These are phyloP conservation scores for Leccinum subrobustum DNA, from an alignment of 1,284 basidiomycete genomes.

Conservation along the genomic window DNA sequence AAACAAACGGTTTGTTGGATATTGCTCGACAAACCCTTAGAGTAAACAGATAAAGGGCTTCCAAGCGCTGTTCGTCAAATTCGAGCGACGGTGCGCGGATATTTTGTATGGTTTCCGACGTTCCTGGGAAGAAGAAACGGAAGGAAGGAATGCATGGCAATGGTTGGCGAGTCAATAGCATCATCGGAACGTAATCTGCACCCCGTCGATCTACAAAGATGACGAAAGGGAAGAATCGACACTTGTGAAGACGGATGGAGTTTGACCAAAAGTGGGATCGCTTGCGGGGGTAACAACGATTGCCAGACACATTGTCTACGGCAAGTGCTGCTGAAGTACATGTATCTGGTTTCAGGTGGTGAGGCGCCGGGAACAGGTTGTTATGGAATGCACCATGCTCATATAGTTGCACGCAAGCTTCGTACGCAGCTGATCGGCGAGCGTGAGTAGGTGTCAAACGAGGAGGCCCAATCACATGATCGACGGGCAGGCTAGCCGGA, in stretches of 20 bases:
- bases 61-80: conserved; percentile 45
- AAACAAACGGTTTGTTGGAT: conserved; percentile 63
- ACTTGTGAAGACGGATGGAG: conserved; percentile 30
- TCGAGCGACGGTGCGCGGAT: conserved; percentile 48
- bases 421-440: conserved; percentile 55
- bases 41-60: conserved; percentile 60
- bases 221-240: conserved; percentile 55
- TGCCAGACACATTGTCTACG: conserved; percentile 39
- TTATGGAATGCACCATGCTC: conserved; percentile 50
- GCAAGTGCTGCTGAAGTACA: conserved; percentile 16
- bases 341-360: conserved; percentile 4
- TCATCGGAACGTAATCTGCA: conserved; percentile 51
- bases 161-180: conserved; percentile 63
- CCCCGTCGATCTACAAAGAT: conserved; percentile 38
- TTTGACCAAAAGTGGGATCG: conserved; percentile 64
- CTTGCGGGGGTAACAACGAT: conserved; percentile 53
- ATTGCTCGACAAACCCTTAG: conserved; percentile 58
- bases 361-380: conserved; percentile 44
- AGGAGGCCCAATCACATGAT: conserved; percentile 43
- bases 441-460: conserved; percentile 51
- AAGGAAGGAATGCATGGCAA: conserved; percentile 56
- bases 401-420: conserved; percentile 52
- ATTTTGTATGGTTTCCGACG: conserved; percentile 43
- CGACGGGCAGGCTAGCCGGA: conserved; percentile 41
- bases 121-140: conserved; percentile 56